These are phyloP conservation scores for Agaricus sinodeliciosus DNA, from an alignment of 768 basidiomycete genomes.

Conservation along the genomic window DNA sequence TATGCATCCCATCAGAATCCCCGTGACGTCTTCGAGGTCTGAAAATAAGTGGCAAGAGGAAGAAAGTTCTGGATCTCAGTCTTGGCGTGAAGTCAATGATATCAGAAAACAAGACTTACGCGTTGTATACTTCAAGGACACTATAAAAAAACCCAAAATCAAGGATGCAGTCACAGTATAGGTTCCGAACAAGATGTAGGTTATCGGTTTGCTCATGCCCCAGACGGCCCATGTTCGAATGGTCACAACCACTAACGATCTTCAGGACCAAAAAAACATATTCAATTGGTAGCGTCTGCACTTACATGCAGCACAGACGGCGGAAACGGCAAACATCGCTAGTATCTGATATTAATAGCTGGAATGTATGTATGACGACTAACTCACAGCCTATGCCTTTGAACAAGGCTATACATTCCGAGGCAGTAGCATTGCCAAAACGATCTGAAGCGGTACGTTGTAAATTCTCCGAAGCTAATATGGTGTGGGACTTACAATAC, in stretches of 20 bases:
- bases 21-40: too few relatives aligned
- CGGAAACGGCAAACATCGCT: too few relatives aligned
- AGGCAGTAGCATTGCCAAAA: too few relatives aligned
- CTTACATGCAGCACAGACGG: background rate
- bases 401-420: too few relatives aligned
- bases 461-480: background rate
- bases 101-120: background rate
- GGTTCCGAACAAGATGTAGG: background rate
- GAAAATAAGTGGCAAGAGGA: too few relatives aligned
- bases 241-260: background rate
- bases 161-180: background rate
- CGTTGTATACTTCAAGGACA: background rate
- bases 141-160: background rate
- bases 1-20: too few relatives aligned
- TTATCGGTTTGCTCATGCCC: background rate
- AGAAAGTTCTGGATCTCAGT: too few relatives aligned
- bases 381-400: too few relatives aligned
- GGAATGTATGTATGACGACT: too few relatives aligned
- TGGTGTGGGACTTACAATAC: background rate
- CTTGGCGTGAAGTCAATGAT: background rate
- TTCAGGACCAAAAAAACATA: background rate
- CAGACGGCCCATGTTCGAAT: constrained; percentile 3
- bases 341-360: too few relatives aligned
- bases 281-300: background rate
- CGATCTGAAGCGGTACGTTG: too few relatives aligned